These are phyloP conservation scores for Phaffia tasmanica DNA, from an alignment of 768 basidiomycete species.

Conservation along the genomic window DNA sequence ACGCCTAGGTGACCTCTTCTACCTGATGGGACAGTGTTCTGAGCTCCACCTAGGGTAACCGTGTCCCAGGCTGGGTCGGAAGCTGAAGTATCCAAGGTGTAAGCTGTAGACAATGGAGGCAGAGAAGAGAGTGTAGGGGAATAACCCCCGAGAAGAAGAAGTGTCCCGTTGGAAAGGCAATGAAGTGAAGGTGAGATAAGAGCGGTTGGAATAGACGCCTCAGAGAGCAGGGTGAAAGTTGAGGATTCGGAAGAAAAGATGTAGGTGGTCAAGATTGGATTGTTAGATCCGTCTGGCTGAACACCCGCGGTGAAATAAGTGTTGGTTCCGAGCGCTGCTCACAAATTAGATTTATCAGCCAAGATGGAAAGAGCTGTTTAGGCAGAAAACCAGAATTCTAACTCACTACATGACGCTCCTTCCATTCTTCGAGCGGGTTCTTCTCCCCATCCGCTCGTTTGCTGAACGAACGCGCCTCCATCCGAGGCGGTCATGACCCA, in stretches of 20 bases:
- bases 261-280: constrained; percentile 13
- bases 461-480: constrained; percentile 6
- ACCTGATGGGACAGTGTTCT: constrained; percentile 2
- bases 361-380: not conserved
- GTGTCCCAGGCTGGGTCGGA: constrained; percentile 4
- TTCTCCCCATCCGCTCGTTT: constrained; percentile 5
- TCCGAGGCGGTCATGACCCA: constrained; percentile 6
- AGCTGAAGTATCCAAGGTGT: constrained; percentile 22
- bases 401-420: constrained; percentile 19
- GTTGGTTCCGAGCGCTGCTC: not conserved
- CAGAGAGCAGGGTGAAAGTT: constrained; percentile 4
- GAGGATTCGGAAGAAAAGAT: constrained; percentile 1
- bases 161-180: constrained; percentile 20
- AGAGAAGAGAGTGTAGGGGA: not conserved
- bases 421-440: constrained; percentile 18
- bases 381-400: not conserved
- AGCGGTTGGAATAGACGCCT: constrained; percentile 11
- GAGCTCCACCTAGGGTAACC: constrained; percentile 7
- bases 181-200: constrained; percentile 23
- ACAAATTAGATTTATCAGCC: not conserved
- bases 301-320: constrained; percentile 19
- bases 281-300: constrained; percentile 17
- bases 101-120: constrained; percentile 7
- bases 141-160: constrained; percentile 24
- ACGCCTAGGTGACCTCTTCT: constrained; percentile 13